Evolutionary conservation across 768 basidiomycete genomes (phyloP).

Genomic region (Termitomyces sp.): DNA sequence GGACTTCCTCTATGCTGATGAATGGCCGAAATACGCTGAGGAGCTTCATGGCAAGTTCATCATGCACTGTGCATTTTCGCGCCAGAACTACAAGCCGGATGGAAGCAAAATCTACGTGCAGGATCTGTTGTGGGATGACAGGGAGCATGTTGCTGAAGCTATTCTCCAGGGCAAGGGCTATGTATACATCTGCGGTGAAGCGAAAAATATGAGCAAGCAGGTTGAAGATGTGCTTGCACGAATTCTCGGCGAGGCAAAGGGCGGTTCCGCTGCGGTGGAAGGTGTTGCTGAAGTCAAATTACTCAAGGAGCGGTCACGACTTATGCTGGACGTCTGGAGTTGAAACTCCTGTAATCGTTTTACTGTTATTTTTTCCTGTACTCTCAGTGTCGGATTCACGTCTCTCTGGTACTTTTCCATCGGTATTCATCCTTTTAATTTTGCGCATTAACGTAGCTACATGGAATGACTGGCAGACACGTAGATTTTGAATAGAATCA

Average conservation of each 20-base stretch:
- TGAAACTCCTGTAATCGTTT: constrained; percentile 26
- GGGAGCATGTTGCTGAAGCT: constrained; percentile 76
- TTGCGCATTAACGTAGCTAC: constrained; percentile 10
- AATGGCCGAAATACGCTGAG: constrained; percentile 85
- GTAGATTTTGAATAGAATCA: constrained; percentile 15
- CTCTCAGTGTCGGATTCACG: constrained; percentile 4
- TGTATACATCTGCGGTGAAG: constrained; percentile 95
- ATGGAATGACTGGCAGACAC: constrained; percentile 8
- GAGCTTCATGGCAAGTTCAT: constrained; percentile 91
- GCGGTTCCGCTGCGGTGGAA: constrained; percentile 82
- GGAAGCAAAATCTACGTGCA: constrained; percentile 99
- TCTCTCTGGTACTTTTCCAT: constrained; percentile 4
- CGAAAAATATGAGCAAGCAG: constrained; percentile 92
- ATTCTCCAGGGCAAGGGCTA: constrained; percentile 96
- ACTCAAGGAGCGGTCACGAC: constrained; percentile 88
- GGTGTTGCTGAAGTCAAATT: constrained; percentile 90
- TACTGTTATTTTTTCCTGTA: constrained; percentile 3
- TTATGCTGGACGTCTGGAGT: constrained; percentile 90
- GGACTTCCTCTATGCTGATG: constrained; percentile 93
- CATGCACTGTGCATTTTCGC: constrained; percentile 87
- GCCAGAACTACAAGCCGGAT: constrained; percentile 84
- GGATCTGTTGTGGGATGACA: constrained; percentile 88
- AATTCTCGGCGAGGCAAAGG: constrained; percentile 91
- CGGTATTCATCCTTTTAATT: constrained; percentile 15
- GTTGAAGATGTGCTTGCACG: constrained; percentile 86